Percentiles rank a stretch among this genome's conserved stretches.
Evolutionary conservation across 495 filamentous ascomycete species (phyloP).

Genomic region (Annulohypoxylon nitens): DNA sequence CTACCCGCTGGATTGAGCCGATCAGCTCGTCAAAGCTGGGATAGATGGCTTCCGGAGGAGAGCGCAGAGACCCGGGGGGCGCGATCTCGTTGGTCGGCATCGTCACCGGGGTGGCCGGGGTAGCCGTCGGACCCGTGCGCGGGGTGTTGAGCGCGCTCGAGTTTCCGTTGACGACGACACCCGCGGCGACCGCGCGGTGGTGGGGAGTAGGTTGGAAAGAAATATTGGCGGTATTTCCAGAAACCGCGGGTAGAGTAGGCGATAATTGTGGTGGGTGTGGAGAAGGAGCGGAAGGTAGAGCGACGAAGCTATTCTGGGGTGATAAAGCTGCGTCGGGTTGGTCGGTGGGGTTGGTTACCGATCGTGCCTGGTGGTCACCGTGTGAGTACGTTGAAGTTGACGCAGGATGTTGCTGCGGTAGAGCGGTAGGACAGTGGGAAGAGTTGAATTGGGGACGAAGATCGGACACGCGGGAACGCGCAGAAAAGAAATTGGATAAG

Average conservation of each 20-base stretch:
- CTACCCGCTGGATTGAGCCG: constrained; percentile 56
- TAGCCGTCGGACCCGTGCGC: constrained; percentile 47
- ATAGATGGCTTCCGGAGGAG: constrained; percentile 63
- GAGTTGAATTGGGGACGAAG: constrained; percentile 38
- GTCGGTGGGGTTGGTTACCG: constrained; percentile 33
- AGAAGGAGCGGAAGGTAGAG: background rate
- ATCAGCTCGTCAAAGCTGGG: constrained; percentile 61
- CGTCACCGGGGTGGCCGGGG: constrained; percentile 45
- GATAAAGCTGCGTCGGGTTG: constrained; percentile 11
- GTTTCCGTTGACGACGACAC: constrained; percentile 54
- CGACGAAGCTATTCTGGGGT: constrained; percentile 22
- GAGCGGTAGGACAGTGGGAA: constrained; percentile 36
- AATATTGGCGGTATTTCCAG: constrained; percentile 47
- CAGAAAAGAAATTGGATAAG: constrained; percentile 37
- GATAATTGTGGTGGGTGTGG: background rate
- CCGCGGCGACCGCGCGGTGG: constrained; percentile 50
- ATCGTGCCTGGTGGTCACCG: constrained; percentile 36
- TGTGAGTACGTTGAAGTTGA: constrained; percentile 39
- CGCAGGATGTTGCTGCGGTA: constrained; percentile 27
- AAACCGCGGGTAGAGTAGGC: constrained; percentile 6
- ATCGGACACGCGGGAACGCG: constrained; percentile 17
- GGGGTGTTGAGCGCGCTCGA: constrained; percentile 55
- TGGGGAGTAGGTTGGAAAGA: constrained; percentile 49
- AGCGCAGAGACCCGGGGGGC: constrained; percentile 55
- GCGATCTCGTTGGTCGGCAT: constrained; percentile 50